Percentiles rank a stretch among this genome's conserved stretches.
Conservation (phyloP, 2,329 filamentous ascomycete species). For the Pseudocercospora musae region DNA sequence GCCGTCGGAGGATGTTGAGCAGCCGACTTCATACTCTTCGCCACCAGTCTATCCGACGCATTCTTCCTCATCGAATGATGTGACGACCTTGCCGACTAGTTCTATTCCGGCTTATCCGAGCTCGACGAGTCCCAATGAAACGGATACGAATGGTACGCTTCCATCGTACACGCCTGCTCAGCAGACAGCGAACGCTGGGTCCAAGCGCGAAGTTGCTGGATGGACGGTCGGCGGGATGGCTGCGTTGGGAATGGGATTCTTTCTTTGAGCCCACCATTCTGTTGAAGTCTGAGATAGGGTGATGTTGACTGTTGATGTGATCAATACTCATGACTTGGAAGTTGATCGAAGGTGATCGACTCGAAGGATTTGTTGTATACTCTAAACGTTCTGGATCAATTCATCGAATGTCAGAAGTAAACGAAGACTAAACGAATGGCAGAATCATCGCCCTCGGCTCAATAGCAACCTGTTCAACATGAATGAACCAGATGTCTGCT, state of each 20-base stretch:
- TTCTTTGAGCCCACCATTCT: not conserved
- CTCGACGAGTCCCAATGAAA: not conserved
- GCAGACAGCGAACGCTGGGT: constrained; percentile 2
- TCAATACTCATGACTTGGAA: too few relatives aligned
- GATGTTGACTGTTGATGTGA: too few relatives aligned
- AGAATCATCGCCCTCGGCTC: not conserved
- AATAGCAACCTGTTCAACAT: too few relatives aligned
- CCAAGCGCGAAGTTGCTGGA: not conserved
- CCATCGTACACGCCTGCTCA: constrained; percentile 5
- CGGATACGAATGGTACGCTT: constrained; percentile 3
- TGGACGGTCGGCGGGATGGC: constrained; percentile 1
- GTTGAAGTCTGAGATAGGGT: too few relatives aligned
- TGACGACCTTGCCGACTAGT: not conserved
- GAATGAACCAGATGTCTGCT: too few relatives aligned
- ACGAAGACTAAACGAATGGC: not conserved
- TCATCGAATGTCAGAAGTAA: too few relatives aligned
- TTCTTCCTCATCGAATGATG: not conserved
- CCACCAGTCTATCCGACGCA: not conserved
- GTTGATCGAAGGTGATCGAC: too few relatives aligned
- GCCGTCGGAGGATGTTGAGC: not conserved
- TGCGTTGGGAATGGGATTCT: not conserved
- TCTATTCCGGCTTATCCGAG: not conserved
- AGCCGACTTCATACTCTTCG: not conserved
- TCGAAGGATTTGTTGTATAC: too few relatives aligned
- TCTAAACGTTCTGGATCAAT: too few relatives aligned